Evolutionary conservation across 2,329 filamentous ascomycete species (phyloP).

Genomic region (Pseudogymnoascus sp.): DNA sequence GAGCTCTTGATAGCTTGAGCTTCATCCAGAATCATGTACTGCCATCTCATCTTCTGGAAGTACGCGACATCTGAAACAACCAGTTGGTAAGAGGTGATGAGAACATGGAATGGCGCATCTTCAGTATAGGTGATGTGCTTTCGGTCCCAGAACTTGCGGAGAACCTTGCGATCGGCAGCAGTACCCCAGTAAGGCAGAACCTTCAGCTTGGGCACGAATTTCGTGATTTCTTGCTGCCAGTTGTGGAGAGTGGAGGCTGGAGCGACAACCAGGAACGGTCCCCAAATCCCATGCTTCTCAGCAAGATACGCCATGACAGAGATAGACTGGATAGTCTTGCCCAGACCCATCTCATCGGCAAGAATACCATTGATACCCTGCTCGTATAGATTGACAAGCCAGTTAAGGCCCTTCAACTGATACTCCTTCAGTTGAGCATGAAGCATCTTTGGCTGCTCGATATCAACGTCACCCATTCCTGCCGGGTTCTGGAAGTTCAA

Average conservation of each 20-base stretch:
- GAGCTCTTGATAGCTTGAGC: constrained; percentile 99
- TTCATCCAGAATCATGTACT: constrained; percentile 99
- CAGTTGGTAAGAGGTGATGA: constrained; percentile 94
- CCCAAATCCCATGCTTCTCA: constrained; percentile 97
- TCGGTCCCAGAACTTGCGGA: constrained; percentile 98
- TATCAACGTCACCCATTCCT: constrained; percentile 86
- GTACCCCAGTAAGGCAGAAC: constrained; percentile 97
- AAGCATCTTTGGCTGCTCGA: constrained; percentile 89
- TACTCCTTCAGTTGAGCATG: constrained; percentile 96
- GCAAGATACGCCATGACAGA: constrained; percentile 98
- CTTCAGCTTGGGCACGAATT: constrained; percentile 90
- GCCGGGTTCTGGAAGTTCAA: constrained; percentile 99
- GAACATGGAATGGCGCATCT: constrained; percentile 89
- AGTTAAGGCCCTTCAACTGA: constrained; percentile 97
- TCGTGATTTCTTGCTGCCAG: constrained; percentile 97
- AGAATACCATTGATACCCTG: constrained; percentile 99
- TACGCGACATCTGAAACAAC: constrained; percentile 95
- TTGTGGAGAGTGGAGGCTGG: constrained; percentile 96
- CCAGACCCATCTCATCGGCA: constrained; percentile 98
- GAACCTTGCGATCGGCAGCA: constrained; percentile 85
- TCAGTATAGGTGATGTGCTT: constrained; percentile 94
- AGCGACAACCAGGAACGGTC: constrained; percentile 92
- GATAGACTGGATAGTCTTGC: constrained; percentile 97
- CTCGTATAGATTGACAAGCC: constrained; percentile 97
- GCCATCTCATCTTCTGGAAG: constrained; percentile 99